Percentiles rank a stretch among this genome's conserved stretches.
These are phyloP conservation scores for Trypanosomatidae sp. DNA, from an alignment of 208 protist genomes.

Conservation along the genomic window DNA sequence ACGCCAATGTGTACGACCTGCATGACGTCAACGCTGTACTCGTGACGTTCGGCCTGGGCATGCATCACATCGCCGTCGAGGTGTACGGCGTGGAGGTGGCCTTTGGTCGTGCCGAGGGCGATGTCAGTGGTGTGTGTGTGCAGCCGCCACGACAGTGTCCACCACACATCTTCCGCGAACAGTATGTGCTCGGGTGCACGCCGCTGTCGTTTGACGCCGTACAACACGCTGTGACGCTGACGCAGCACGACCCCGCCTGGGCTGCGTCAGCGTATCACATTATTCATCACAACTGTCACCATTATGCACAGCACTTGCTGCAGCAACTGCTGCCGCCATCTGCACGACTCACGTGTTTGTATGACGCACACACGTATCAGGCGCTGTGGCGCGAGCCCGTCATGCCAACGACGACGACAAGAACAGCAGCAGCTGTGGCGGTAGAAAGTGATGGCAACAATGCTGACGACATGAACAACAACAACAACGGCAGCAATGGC, in stretches of 20 bases:
- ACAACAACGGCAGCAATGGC: too few relatives aligned
- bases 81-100: constrained; percentile 45
- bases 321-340: constrained; percentile 22
- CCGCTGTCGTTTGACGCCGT: constrained; percentile 16
- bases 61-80: constrained; percentile 57
- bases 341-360: too few relatives aligned
- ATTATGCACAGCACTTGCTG: constrained; percentile 36
- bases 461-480: too few relatives aligned
- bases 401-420: too few relatives aligned
- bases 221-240: constrained; percentile 7
- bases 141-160: constrained; percentile 21
- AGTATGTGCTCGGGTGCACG: constrained; percentile 50
- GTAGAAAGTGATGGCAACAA: too few relatives aligned
- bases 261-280: constrained; percentile 37
- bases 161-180: constrained; percentile 62
- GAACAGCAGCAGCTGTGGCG: too few relatives aligned
- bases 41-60: constrained; percentile 30
- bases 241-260: constrained; percentile 17
- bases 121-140: constrained; percentile 23
- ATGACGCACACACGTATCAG: too few relatives aligned
- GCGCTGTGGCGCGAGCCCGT: too few relatives aligned
- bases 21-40: constrained; percentile 21
- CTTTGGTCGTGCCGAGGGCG: constrained; percentile 16
- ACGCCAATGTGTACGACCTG: constrained; percentile 67
- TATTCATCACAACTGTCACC: constrained; percentile 60